Conservation (phyloP, 2,329 filamentous ascomycete genomes). For the Beauveria varroae region DNA sequence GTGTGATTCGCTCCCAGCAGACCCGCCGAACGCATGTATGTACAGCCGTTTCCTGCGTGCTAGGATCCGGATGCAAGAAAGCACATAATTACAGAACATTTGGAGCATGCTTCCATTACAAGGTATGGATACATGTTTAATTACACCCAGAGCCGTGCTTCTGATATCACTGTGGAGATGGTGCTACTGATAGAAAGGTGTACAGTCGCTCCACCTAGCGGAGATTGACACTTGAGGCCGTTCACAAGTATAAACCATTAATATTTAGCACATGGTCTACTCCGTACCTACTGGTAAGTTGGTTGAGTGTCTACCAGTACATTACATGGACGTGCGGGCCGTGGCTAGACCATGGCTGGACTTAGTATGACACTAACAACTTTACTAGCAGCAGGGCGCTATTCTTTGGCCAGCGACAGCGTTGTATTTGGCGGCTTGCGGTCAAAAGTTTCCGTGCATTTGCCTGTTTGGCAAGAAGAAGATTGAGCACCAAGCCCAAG, state of each 20-base stretch:
- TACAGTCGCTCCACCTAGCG: conserved; percentile 3
- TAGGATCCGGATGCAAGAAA: background rate
- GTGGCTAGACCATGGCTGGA: background rate
- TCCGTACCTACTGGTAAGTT: background rate
- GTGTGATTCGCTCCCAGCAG: background rate
- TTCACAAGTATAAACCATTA: background rate
- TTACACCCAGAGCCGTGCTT: background rate
- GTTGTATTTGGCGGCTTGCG: background rate
- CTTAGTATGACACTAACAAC: background rate
- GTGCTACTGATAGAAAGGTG: background rate
- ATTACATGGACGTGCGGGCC: background rate
- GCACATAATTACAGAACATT: background rate
- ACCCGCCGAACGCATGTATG: background rate
- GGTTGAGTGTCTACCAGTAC: background rate
- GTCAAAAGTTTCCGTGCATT: background rate
- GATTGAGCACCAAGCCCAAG: background rate
- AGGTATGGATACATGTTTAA: conserved; percentile 7
- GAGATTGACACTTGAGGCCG: background rate
- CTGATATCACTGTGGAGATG: background rate
- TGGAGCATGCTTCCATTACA: background rate
- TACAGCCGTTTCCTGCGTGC: background rate
- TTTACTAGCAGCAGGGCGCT: background rate
- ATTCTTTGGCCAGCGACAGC: background rate
- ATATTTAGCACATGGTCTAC: background rate
- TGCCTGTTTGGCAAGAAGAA: background rate